phyloP scores from a whole-genome alignment of 345 rosid genomes.

The Populus nigra region DNA sequence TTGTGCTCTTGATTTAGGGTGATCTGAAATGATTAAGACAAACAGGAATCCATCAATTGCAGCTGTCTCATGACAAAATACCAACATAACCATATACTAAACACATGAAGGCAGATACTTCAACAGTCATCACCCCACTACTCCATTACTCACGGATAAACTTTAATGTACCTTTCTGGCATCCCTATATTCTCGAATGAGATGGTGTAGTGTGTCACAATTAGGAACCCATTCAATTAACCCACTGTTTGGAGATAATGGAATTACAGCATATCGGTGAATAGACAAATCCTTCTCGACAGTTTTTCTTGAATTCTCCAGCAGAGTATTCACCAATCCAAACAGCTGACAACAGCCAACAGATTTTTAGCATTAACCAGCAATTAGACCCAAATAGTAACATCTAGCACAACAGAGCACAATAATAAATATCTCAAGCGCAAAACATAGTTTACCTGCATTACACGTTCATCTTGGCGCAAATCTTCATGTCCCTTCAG shows the following conservation, averaged over 20 bases:
- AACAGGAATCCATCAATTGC: slow-evolving; percentile 7
- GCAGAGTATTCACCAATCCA: slow-evolving; percentile 87
- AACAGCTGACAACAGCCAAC: slow-evolving; percentile 56
- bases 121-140: background rate
- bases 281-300: slow-evolving; percentile 86
- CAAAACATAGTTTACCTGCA: slow-evolving; percentile 64
- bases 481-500: slow-evolving; percentile 98
- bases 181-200: slow-evolving; percentile 91
- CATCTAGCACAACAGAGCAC: background rate
- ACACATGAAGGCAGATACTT: background rate
- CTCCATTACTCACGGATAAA: background rate
- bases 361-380: background rate
- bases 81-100: background rate
- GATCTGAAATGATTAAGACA: slow-evolving; percentile 54
- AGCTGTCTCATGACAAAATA: background rate
- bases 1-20: slow-evolving; percentile 92
- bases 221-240: slow-evolving; percentile 96
- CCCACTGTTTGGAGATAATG: slow-evolving; percentile 92
- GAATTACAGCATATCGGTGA: slow-evolving; percentile 86
- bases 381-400: background rate
- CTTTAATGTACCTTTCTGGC: slow-evolving; percentile 61
- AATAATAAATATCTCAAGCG: background rate
- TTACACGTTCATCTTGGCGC: slow-evolving; percentile 99
- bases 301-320: slow-evolving; percentile 85
- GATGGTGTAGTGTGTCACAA: slow-evolving; percentile 92